Base-by-base conservation (phyloP, 2,329 filamentous ascomycete species). In the Neonectria magnoliae region DNA sequence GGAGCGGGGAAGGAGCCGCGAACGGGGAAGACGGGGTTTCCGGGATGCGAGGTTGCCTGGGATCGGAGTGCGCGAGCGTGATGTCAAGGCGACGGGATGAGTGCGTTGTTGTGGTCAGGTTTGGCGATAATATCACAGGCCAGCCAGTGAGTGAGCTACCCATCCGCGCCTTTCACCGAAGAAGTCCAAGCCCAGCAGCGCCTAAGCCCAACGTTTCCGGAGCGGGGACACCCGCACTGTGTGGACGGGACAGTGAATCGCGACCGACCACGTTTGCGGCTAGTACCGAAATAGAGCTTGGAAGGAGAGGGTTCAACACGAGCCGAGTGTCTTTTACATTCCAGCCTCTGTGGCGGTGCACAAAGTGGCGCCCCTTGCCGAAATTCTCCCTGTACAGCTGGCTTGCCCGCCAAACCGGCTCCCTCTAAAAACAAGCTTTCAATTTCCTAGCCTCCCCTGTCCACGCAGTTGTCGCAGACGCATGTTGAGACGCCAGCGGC, bases 51-150 rank as follows among this genome's bases (percentile, higher is more conserved):
- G 9, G 14, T 36, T 42, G 48, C 38, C 25, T 33, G 20, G 18
- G 7, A 31, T 42, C 51, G 18, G 47, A 41, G 20, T 45, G 47
- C 22, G 44, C 41, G 38, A 18, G 18, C 29, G 42, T 47, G 54
- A 53, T 38, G 44, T 59, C 48, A 29, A 48, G n/a, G 18, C 18
- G 51, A 55, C 61, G 54, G 60, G 55, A 60, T 55, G 56, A 38
- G 38, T 58, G 65, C 66, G 62, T 66, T 69, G 67, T 54, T 71
- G 64, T 64, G 64, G 64, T 65, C 64, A 66, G 50, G 68, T 69
- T 68, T 64, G 68, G 62, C 64, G 68, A 60, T 60, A 66, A 70
- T 60, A 64, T 68, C 70, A 67, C 62, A 69, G 67, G 64, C 63
- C 65, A 67, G 65, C 50, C 55, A 25, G 25, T 25, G 25, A 25